A percentile compares a stretch with the other conserved stretches of the same genome.
phyloP scores from a whole-genome alignment of 2,329 filamentous ascomycete genomes.

The Calonectria pauciramosa region DNA sequence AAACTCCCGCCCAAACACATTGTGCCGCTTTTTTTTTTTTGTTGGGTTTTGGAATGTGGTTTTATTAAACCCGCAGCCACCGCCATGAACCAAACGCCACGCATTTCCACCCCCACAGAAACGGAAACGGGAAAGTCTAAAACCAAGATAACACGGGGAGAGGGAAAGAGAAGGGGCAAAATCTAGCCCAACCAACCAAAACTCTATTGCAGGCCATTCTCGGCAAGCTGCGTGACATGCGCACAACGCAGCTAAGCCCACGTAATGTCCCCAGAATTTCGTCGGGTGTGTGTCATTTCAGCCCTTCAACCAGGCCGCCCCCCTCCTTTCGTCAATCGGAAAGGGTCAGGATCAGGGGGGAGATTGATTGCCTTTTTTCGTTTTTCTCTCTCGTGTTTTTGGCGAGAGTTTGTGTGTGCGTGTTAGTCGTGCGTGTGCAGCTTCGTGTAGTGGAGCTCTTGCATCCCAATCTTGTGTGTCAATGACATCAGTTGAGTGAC shows the following conservation, averaged over 20 bases:
- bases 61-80: neutral
- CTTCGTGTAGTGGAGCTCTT: neutral
- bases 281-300: neutral
- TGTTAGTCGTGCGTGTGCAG: neutral
- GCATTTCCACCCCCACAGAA: neutral
- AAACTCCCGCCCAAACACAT: neutral
- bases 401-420: neutral
- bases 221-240: neutral
- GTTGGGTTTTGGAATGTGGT: neutral
- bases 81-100: slow-evolving; percentile 1
- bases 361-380: neutral
- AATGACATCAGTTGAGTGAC: neutral
- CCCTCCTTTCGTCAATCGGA: neutral
- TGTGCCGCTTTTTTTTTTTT: no score
- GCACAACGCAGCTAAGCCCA: neutral
- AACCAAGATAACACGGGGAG: neutral
- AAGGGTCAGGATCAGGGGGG: neutral
- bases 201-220: neutral
- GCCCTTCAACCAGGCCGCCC: neutral
- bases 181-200: neutral
- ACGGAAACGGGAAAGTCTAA: neutral
- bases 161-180: neutral
- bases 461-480: neutral
- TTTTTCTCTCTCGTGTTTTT: neutral
- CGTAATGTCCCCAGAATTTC: neutral